phyloP scores from a whole-genome alignment of 2,329 filamentous ascomycete genomes.

The Colletotrichum tabaci region DNA sequence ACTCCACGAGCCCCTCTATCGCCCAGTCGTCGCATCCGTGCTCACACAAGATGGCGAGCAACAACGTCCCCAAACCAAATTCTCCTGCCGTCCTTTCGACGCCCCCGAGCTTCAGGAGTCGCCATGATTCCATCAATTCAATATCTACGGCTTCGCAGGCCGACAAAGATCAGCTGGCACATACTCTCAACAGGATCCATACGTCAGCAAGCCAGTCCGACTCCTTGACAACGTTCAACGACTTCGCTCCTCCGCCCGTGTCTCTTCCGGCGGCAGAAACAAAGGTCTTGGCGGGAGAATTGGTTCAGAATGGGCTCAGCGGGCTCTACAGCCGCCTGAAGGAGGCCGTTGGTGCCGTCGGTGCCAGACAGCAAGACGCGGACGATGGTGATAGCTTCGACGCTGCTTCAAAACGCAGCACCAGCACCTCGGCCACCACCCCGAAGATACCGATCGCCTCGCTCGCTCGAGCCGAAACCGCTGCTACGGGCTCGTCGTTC shows the following conservation, averaged over 20 bases:
- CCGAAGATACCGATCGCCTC: slow-evolving; percentile 60
- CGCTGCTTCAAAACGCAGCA: slow-evolving; percentile 58
- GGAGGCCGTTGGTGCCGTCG: slow-evolving; percentile 82
- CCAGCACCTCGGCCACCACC: slow-evolving; percentile 56
- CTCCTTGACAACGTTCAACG: slow-evolving; percentile 92
- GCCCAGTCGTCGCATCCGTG: slow-evolving; percentile 13
- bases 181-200: slow-evolving; percentile 89
- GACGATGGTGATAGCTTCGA: slow-evolving; percentile 63
- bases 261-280: slow-evolving; percentile 73
- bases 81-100: slow-evolving; percentile 51
- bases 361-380: slow-evolving; percentile 58
- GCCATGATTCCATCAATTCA: slow-evolving; percentile 58
- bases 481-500: slow-evolving; percentile 50
- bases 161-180: slow-evolving; percentile 82
- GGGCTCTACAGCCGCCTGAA: slow-evolving; percentile 90
- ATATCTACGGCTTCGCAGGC: slow-evolving; percentile 56
- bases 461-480: slow-evolving; percentile 59
- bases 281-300: slow-evolving; percentile 79
- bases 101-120: slow-evolving; percentile 51
- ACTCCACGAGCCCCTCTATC: slow-evolving; percentile 2
- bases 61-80: slow-evolving; percentile 50
- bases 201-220: slow-evolving; percentile 88
- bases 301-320: slow-evolving; percentile 88
- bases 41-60: slow-evolving; percentile 49
- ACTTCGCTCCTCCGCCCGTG: slow-evolving; percentile 82